Base-by-base conservation (phyloP, 2,329 filamentous ascomycete genomes). In the Diaporthe eres region DNA sequence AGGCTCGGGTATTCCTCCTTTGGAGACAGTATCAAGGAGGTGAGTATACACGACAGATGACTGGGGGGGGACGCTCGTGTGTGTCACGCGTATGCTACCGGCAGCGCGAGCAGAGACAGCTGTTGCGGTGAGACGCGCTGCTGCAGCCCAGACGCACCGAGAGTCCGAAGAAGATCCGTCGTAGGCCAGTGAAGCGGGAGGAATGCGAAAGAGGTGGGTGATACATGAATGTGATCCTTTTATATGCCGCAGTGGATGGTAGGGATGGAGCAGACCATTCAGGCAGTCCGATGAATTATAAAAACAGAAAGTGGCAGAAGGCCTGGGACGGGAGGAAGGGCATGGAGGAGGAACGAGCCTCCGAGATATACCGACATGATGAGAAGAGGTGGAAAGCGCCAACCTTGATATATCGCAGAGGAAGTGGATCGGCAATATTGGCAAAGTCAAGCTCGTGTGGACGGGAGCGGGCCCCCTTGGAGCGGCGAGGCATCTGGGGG, bases 371-470 rank as follows among this genome's bases (percentile, higher is more conserved):
- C 31, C 53, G 55, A 53, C 55, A 47, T 55, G 28, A 53, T 12
- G 49, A 61, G 60, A 49, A 49, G 57, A 25, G 47, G 55, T 22
- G 47, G 51, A 51, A 61, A 37, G 71, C 44, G 37, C 58, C 47
- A 49, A 55, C 42, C 58, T 72, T 61, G 75, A 67, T 75, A 37
- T 60, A 67, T 51, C 44, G 39, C 44, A 76, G 71, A 70, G 51
- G 22, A 55, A 34, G 74, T 72, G 73, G 60, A 61, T 68, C 65
- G 49, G 61, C 74, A 60, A 72, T 58, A 49, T 47, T 72, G 28
- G 60, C 68, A 75, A 34, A 8, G 51, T 17, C 57, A 39, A 39
- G 34, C 55, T 68, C 67, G 22, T 34, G 22, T 49, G 25, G 49
- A 47, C 31, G 42, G 75, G 60, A 70, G 17, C 37, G 28, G 49